A percentile compares a stretch with the other conserved stretches of the same genome.
These are phyloP conservation scores for Cryptosporidium tyzzeri DNA, from an alignment of 169 alveolate species.

Conservation along the genomic window DNA sequence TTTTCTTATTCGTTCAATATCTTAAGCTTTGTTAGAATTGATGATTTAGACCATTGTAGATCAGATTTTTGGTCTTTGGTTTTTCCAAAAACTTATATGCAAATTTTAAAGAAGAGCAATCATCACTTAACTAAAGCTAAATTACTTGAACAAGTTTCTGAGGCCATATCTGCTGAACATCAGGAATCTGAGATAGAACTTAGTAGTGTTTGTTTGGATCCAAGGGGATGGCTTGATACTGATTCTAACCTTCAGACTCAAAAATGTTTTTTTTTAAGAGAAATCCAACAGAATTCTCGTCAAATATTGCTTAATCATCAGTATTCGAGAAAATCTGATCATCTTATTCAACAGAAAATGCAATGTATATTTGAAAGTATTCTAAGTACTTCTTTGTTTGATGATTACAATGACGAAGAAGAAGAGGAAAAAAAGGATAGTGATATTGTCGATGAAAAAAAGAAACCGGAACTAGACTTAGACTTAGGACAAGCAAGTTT, in stretches of 20 bases:
- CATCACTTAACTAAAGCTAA: background rate
- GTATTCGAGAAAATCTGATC: background rate
- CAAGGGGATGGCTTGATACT: background rate
- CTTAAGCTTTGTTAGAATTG: constrained; percentile 60
- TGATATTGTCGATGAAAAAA: background rate
- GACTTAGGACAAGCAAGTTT: background rate
- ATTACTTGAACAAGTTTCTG: constrained; percentile 20
- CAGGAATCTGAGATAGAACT: constrained; percentile 17
- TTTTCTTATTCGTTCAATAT: constrained; percentile 34
- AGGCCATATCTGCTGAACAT: constrained; percentile 8
- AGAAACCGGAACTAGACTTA: too few relatives aligned
- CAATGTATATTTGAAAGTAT: constrained; percentile 2
- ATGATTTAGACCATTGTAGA: constrained; percentile 36
- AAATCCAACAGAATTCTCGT: constrained; percentile 51
- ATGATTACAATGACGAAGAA: background rate
- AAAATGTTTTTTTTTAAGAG: constrained; percentile 28
- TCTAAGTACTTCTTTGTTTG: background rate
- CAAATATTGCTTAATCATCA: constrained; percentile 4
- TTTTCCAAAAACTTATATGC: constrained; percentile 27
- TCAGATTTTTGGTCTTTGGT: constrained; percentile 63
- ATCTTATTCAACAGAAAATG: background rate
- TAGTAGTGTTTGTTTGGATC: constrained; percentile 26
- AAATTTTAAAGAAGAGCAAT: background rate
- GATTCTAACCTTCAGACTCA: background rate
- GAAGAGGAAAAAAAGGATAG: background rate